A percentile compares a stretch with the other conserved stretches of the same genome.
These are phyloP conservation scores for Rosellinia necatrix DNA, from an alignment of 2,329 filamentous ascomycete species.

Conservation along the genomic window DNA sequence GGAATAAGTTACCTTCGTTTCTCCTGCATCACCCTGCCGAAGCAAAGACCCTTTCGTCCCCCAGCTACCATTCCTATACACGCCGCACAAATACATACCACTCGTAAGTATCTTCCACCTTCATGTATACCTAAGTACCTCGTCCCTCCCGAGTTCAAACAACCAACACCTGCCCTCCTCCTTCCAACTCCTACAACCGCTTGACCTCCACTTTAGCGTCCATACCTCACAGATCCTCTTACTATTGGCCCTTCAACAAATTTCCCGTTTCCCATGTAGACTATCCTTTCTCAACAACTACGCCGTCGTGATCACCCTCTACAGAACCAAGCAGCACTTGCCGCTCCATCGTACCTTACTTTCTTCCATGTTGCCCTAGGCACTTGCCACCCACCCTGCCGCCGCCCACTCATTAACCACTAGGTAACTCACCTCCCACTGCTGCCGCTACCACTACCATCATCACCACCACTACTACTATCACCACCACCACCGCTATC, in stretches of 20 bases:
- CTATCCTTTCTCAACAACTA: neutral
- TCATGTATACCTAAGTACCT: neutral
- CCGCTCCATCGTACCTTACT: neutral
- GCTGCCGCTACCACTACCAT: too few species aligned
- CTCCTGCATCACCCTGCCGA: neutral
- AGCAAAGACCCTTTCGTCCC: neutral
- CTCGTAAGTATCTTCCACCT: neutral
- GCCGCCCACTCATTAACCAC: neutral
- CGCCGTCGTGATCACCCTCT: neutral
- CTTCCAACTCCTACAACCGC: neutral
- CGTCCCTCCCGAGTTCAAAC: neutral
- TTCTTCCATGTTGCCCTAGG: too few species aligned
- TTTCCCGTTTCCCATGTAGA: neutral
- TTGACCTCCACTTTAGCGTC: neutral
- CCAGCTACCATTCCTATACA: neutral
- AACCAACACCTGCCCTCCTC: neutral
- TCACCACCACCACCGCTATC: too few species aligned
- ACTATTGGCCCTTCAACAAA: neutral
- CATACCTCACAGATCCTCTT: neutral
- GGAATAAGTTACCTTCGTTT: neutral
- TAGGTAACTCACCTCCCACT: too few species aligned
- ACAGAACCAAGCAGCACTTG: neutral
- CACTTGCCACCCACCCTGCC: too few species aligned
- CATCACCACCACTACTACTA: too few species aligned
- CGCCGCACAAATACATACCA: neutral